phyloP scores from a whole-genome alignment of 1,284 basidiomycete genomes.

The Hemileccinum hortonii region DNA sequence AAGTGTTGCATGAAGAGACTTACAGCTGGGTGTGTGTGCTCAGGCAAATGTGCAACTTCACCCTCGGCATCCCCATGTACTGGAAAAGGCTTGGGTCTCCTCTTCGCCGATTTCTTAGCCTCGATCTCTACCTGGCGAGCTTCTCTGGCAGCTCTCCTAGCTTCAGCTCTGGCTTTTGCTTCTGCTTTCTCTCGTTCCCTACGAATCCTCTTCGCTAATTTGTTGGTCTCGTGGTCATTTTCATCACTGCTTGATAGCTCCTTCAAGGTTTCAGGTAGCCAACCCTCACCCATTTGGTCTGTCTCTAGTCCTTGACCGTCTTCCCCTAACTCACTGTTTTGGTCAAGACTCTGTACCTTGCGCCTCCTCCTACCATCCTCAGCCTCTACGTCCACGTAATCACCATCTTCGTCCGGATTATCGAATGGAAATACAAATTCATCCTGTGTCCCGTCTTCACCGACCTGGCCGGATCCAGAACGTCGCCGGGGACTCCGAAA shows the following conservation, averaged over 20 bases:
- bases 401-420: slow-evolving; percentile 25
- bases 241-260: slow-evolving; percentile 40
- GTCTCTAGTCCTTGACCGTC: neutral
- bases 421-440: slow-evolving; percentile 20
- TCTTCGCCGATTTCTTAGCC: slow-evolving; percentile 20
- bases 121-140: slow-evolving; percentile 10
- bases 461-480: slow-evolving; percentile 4
- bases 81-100: slow-evolving; percentile 35
- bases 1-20: slow-evolving; percentile 5
- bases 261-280: slow-evolving; percentile 35
- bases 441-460: slow-evolving; percentile 33
- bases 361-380: slow-evolving; percentile 15
- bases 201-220: slow-evolving; percentile 24
- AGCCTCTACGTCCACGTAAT: slow-evolving; percentile 23
- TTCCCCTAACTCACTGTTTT: slow-evolving; percentile 2
- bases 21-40: slow-evolving; percentile 8
- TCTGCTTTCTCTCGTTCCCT: slow-evolving; percentile 27
- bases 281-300: slow-evolving; percentile 8
- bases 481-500: slow-evolving; percentile 32
- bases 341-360: slow-evolving; percentile 9
- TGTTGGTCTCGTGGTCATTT: slow-evolving; percentile 34
- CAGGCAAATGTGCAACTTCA: neutral
- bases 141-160: slow-evolving; percentile 12
- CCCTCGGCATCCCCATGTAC: slow-evolving; percentile 11
- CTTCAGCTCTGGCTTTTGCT: slow-evolving; percentile 15